Percentiles rank a stretch among this genome's conserved stretches.
Evolutionary conservation across 2,329 filamentous ascomycete genomes (phyloP).

Genomic region (Magnaporthiopsis rhizophila): DNA sequence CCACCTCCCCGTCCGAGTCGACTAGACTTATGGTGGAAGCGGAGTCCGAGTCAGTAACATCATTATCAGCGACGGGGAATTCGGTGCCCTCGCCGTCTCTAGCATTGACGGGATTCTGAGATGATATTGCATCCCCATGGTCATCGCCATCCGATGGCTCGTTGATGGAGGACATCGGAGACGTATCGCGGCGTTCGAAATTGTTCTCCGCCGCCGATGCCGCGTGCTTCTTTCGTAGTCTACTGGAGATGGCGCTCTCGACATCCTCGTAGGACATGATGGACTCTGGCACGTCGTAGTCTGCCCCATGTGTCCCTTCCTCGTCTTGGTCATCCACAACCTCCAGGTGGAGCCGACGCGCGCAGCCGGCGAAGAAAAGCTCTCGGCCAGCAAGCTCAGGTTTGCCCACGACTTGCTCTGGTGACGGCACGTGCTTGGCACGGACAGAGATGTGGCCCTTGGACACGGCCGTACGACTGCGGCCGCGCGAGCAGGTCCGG

Average conservation of each 20-base stretch:
- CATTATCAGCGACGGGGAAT: no score
- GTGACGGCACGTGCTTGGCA: slow-evolving; percentile 18
- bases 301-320: slow-evolving; percentile 13
- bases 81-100: not conserved
- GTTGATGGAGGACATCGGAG: not conserved
- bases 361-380: slow-evolving; percentile 38
- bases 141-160: slow-evolving; percentile 6
- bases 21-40: slow-evolving; percentile 3
- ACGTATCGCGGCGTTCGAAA: not conserved
- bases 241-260: slow-evolving; percentile 28
- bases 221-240: not conserved
- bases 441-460: slow-evolving; percentile 55
- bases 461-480: slow-evolving; percentile 54
- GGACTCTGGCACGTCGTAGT: slow-evolving; percentile 18
- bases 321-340: slow-evolving; percentile 31
- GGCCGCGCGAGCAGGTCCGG: slow-evolving; percentile 39
- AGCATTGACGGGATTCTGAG: not conserved
- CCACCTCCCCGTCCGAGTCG: slow-evolving; percentile 6
- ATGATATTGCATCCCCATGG: not conserved
- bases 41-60: not conserved
- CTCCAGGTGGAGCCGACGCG: slow-evolving; percentile 40
- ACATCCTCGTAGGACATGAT: slow-evolving; percentile 38
- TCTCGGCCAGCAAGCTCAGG: slow-evolving; percentile 36
- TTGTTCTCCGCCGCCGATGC: not conserved
- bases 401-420: slow-evolving; percentile 25